Conservation (phyloP, 2,329 filamentous ascomycete genomes). For the Penicillium palitans region DNA sequence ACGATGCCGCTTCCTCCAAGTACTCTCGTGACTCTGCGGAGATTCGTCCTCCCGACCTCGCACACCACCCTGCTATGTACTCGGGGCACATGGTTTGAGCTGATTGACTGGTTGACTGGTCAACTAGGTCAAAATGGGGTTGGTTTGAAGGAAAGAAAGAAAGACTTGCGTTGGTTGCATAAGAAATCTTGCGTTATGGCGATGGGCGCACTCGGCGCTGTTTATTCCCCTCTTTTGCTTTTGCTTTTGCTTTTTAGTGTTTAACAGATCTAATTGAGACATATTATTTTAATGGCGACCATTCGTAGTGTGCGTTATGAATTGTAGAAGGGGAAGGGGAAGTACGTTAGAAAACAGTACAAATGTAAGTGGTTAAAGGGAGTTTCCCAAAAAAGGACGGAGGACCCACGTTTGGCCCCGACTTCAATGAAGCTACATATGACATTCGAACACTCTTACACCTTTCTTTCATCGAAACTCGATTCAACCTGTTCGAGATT, state of each 20-base stretch:
- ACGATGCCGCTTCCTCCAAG: constrained; percentile 42
- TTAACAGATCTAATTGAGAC: neutral
- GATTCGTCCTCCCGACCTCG: constrained; percentile 55
- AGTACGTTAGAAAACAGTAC: neutral
- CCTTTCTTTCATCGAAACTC: neutral
- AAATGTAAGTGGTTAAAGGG: neutral
- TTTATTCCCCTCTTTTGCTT: constrained; percentile 6
- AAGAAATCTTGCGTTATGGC: constrained; percentile 9
- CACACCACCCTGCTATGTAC: constrained; percentile 55
- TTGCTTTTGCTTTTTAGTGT: neutral
- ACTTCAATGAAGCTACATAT: constrained; percentile 4
- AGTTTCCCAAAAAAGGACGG: neutral
- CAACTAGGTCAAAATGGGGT: neutral
- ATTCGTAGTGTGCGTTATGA: neutral
- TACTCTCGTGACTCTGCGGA: constrained; percentile 39
- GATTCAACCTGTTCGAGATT: neutral
- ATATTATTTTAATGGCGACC: neutral
- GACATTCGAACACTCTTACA: neutral
- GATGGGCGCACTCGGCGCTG: constrained; percentile 3
- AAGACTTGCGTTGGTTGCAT: neutral
- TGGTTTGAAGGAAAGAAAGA: neutral
- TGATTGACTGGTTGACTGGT: neutral
- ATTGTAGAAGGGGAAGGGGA: neutral
- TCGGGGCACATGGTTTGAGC: constrained; percentile 26
- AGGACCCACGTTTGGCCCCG: constrained; percentile 9